Conservation (phyloP, 1,284 basidiomycete genomes). For the Puccinia novopanici region DNA sequence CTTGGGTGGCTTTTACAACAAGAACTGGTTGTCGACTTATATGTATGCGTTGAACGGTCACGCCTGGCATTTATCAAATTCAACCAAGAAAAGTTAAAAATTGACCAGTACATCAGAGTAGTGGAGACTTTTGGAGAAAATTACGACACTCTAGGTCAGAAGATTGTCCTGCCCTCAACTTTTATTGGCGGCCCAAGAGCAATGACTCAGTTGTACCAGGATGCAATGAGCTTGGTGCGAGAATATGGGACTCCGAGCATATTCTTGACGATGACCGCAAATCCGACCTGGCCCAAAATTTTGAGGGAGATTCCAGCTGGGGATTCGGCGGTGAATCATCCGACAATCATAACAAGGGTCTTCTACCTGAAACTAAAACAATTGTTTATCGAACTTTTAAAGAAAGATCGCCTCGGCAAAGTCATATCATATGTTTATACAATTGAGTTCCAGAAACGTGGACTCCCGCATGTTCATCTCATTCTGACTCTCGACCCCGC, state of each 20-base stretch:
- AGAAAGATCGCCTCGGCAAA: conserved; percentile 59
- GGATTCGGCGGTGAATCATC: conserved; percentile 61
- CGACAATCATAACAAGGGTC: conserved; percentile 63
- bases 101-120: conserved; percentile 54
- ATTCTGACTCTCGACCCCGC: too few species aligned
- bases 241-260: conserved; percentile 58
- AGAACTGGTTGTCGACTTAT: conserved; percentile 19
- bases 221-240: too few species aligned
- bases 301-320: conserved; percentile 60
- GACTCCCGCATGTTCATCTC: too few species aligned
- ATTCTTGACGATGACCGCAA: conserved; percentile 62
- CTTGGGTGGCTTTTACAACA: conserved; percentile 52
- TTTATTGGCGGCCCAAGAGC: too few species aligned
- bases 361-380: conserved; percentile 62
- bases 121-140: not conserved
- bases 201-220: too few species aligned
- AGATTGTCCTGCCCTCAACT: conserved; percentile 59
- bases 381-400: conserved; percentile 49
- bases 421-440: conserved; percentile 61
- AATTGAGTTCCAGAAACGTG: conserved; percentile 65
- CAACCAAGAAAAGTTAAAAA: not conserved
- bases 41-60: not conserved
- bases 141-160: conserved; percentile 24
- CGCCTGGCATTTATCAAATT: not conserved
- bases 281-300: conserved; percentile 62